phyloP scores from a whole-genome alignment of 202 grass and related monocot species.

The Sporobolus alterniflorus region DNA sequence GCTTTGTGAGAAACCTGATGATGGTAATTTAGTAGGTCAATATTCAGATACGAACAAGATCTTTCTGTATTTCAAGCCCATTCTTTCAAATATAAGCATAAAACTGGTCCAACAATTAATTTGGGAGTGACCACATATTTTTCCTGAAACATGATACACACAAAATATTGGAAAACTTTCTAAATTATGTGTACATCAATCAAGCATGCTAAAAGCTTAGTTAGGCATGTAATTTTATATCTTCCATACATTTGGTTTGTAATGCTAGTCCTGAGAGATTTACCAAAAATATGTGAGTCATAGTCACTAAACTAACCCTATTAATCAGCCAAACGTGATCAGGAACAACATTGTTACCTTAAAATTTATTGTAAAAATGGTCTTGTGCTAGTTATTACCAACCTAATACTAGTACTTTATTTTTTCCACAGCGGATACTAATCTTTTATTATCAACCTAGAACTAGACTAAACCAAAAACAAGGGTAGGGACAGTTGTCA shows the following conservation, averaged over 20 bases:
- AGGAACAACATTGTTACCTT: not conserved
- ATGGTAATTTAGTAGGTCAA: conserved; percentile 29
- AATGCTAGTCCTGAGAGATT: not conserved
- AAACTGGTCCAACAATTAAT: not conserved
- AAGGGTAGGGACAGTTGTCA: not conserved
- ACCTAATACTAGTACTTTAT: too few relatives aligned
- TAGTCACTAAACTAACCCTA: not conserved
- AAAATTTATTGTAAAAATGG: not conserved
- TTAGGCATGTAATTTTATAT: not conserved
- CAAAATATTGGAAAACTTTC: not conserved
- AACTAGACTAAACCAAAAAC: not conserved
- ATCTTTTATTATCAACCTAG: not conserved
- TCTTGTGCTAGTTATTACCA: conserved; percentile 6
- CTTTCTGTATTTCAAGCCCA: not conserved
- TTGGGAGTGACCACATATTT: not conserved
- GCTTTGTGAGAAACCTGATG: conserved; percentile 90
- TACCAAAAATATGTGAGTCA: not conserved
- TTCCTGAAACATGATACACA: not conserved
- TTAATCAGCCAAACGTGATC: conserved; percentile 7
- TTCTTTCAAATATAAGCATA: conserved; percentile 22
- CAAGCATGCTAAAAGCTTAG: conserved; percentile 4
- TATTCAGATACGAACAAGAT: not conserved
- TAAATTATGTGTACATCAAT: not conserved
- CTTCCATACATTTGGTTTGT: not conserved
- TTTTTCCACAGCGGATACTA: too few relatives aligned